Conservation (phyloP, 1,284 basidiomycete species). For the Rugosomyces carneus region DNA sequence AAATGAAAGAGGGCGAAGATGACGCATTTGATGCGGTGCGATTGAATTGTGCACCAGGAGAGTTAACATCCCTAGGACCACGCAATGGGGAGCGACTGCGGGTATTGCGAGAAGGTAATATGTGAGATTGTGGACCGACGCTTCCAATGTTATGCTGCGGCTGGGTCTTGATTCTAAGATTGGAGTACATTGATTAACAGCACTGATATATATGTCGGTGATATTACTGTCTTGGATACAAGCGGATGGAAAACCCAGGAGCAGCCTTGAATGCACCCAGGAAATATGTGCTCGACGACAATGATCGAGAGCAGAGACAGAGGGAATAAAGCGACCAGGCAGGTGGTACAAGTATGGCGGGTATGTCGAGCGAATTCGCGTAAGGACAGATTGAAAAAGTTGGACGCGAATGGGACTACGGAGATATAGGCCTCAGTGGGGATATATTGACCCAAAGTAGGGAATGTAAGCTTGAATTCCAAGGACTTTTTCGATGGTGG, state of each 20-base stretch:
- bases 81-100: constrained; percentile 25
- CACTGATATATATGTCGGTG: constrained; percentile 8
- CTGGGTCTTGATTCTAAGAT: constrained; percentile 43
- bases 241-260: not conserved
- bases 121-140: constrained; percentile 29
- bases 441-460: not conserved
- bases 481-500: not conserved
- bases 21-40: constrained; percentile 52
- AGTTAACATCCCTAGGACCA: constrained; percentile 20
- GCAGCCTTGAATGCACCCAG: constrained; percentile 6
- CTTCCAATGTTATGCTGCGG: constrained; percentile 25
- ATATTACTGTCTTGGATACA: not conserved
- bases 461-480: too few relatives aligned
- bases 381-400: not conserved
- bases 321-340: constrained; percentile 2
- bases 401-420: constrained; percentile 1
- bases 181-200: constrained; percentile 28
- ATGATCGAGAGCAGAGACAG: constrained; percentile 4
- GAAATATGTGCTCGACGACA: constrained; percentile 2
- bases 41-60: constrained; percentile 25
- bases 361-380: constrained; percentile 6
- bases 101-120: constrained; percentile 18
- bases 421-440: not conserved
- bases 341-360: constrained; percentile 12
- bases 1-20: constrained; percentile 47